A percentile compares a stretch with the other conserved stretches of the same genome.
Conservation (phyloP, 176 grass and related monocot species). For the Avena atlantica region DNA sequence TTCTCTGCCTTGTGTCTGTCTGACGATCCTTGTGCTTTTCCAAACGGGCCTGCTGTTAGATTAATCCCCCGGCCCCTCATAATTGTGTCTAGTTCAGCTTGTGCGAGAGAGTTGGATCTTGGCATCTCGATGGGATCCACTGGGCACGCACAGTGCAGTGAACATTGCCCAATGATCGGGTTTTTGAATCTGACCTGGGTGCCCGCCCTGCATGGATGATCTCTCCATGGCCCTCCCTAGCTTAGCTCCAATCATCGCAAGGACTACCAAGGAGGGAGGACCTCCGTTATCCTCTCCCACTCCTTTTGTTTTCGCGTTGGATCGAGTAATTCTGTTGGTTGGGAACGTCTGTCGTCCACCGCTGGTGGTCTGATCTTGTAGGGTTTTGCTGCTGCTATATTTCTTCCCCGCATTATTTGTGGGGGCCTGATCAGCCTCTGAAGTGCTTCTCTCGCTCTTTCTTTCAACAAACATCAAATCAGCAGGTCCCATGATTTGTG, state of each 20-base stretch:
- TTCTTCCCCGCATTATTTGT: background rate
- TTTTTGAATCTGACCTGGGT: background rate
- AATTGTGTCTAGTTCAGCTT: background rate
- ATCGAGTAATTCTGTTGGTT: background rate
- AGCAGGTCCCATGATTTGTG: background rate
- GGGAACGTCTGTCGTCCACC: background rate
- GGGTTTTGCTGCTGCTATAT: background rate
- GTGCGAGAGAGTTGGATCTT: background rate
- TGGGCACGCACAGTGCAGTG: slow-evolving; percentile 44
- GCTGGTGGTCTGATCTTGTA: background rate
- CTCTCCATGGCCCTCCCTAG: background rate
- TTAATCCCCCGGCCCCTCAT: background rate
- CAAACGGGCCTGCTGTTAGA: background rate
- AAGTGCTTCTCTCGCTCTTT: background rate
- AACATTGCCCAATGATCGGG: slow-evolving; percentile 35
- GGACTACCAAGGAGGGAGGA: background rate
- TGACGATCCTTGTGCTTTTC: background rate
- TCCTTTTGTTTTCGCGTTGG: too few relatives aligned
- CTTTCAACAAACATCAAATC: background rate
- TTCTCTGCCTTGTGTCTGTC: background rate
- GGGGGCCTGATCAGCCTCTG: background rate
- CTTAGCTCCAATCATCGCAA: slow-evolving; percentile 15
- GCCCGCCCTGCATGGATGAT: background rate
- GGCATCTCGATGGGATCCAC: slow-evolving; percentile 52
- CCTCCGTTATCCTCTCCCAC: background rate